phyloP scores from a whole-genome alignment of 2,329 filamentous ascomycete species.

The Xylaria digitata region DNA sequence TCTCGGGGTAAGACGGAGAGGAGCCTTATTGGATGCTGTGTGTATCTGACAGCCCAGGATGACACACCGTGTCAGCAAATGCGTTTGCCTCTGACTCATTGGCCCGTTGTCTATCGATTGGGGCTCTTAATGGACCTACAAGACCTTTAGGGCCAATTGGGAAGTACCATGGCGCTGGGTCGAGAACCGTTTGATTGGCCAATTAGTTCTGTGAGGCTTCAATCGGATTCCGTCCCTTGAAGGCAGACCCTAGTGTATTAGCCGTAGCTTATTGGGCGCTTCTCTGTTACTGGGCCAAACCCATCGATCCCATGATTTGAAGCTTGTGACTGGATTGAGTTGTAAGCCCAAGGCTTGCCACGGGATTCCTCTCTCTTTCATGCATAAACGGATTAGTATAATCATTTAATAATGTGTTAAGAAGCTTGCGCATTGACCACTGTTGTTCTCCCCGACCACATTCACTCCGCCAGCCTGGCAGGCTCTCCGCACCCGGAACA shows the following conservation, averaged over 20 bases:
- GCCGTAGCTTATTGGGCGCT: background rate
- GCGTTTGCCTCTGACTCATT: background rate
- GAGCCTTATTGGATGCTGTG: background rate
- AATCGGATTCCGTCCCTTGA: background rate
- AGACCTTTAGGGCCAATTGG: background rate
- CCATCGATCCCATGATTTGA: background rate
- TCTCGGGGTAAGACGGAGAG: background rate
- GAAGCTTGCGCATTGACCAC: too few relatives aligned
- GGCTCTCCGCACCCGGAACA: too few relatives aligned
- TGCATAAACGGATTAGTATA: too few relatives aligned
- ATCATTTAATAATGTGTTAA: too few relatives aligned
- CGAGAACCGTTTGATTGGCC: background rate
- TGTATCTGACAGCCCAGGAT: background rate
- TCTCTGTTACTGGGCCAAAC: background rate
- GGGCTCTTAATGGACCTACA: too few relatives aligned
- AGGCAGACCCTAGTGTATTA: background rate
- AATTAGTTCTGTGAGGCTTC: background rate
- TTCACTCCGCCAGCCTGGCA: too few relatives aligned
- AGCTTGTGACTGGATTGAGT: background rate
- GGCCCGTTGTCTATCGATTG: background rate
- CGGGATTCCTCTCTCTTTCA: too few relatives aligned
- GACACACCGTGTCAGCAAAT: constrained; percentile 1
- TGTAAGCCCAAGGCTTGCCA: too few relatives aligned
- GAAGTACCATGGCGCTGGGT: background rate
- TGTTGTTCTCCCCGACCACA: too few relatives aligned